Evolutionary conservation across 1,284 basidiomycete species (phyloP).

Genomic region (Lentinus polychrous): DNA sequence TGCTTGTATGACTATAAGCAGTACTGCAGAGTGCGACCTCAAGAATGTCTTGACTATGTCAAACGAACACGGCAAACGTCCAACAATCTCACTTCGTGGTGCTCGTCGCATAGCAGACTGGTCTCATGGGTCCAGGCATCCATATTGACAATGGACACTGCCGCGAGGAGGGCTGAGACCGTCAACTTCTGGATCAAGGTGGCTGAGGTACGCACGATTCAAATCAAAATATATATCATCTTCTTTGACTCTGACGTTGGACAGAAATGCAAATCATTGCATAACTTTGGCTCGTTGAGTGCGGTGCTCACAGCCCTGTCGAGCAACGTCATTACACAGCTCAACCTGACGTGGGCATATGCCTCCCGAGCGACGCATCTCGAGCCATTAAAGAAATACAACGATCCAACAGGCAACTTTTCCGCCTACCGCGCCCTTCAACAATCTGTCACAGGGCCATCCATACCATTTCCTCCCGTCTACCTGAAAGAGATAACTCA

Average conservation of each 20-base stretch:
- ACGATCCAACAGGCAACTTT: conserved; percentile 53
- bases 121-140: conserved; percentile 60
- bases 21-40: conserved; percentile 51
- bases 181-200: conserved; percentile 72
- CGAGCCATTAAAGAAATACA: conserved; percentile 44
- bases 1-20: conserved; percentile 49
- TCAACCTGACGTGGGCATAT: conserved; percentile 66
- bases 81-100: conserved; percentile 45
- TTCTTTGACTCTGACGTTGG: conserved; percentile 3
- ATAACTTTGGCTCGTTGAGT: conserved; percentile 64
- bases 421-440: conserved; percentile 48
- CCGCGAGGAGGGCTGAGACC: conserved; percentile 49
- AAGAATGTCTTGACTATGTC: conserved; percentile 55
- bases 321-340: conserved; percentile 46
- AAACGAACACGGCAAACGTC: conserved; percentile 24
- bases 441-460: conserved; percentile 46
- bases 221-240: background rate
- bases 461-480: conserved; percentile 60
- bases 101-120: conserved; percentile 53
- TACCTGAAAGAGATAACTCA: conserved; percentile 56
- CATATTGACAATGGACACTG: conserved; percentile 43
- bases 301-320: conserved; percentile 59
- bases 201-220: conserved; percentile 50
- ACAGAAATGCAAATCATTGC: conserved; percentile 58
- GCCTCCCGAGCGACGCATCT: conserved; percentile 43